A percentile compares a stretch with the other conserved stretches of the same genome.
Evolutionary conservation across 2,329 filamentous ascomycete species (phyloP).

Genomic region (Tolypocladium inflatum): DNA sequence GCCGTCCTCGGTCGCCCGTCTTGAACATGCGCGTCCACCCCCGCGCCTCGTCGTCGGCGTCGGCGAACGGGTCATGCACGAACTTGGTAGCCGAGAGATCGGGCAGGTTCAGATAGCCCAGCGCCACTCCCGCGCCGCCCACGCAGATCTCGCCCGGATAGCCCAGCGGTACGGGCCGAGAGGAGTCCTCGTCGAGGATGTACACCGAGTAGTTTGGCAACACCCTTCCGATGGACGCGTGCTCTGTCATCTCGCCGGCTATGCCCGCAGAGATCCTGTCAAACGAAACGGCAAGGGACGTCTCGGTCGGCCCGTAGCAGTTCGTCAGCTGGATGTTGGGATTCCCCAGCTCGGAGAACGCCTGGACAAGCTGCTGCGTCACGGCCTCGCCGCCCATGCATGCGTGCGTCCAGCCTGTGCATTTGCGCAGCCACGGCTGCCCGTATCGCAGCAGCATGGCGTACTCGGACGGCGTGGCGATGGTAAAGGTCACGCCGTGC

Average conservation of each 20-base stretch:
- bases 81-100: neutral
- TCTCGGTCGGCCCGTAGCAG: constrained; percentile 21
- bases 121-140: constrained; percentile 29
- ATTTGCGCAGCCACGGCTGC: neutral
- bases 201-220: constrained; percentile 26
- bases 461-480: constrained; percentile 27
- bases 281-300: constrained; percentile 5
- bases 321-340: constrained; percentile 7
- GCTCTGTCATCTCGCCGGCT: neutral
- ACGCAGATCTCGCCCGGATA: constrained; percentile 12
- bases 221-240: constrained; percentile 7
- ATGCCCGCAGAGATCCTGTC: neutral
- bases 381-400: constrained; percentile 11
- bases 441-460: constrained; percentile 9
- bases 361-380: constrained; percentile 1
- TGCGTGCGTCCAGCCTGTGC: constrained; percentile 2
- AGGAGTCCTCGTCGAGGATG: constrained; percentile 24
- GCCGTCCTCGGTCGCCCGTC: constrained; percentile 29
- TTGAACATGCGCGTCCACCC: constrained; percentile 22
- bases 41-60: constrained; percentile 3
- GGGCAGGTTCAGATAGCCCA: constrained; percentile 27
- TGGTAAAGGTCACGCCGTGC: constrained; percentile 21
- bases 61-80: constrained; percentile 1
- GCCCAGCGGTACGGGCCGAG: constrained; percentile 5
- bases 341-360: neutral